phyloP scores from a whole-genome alignment of 176 grass and related monocot genomes.

The Elymus sibiricus region DNA sequence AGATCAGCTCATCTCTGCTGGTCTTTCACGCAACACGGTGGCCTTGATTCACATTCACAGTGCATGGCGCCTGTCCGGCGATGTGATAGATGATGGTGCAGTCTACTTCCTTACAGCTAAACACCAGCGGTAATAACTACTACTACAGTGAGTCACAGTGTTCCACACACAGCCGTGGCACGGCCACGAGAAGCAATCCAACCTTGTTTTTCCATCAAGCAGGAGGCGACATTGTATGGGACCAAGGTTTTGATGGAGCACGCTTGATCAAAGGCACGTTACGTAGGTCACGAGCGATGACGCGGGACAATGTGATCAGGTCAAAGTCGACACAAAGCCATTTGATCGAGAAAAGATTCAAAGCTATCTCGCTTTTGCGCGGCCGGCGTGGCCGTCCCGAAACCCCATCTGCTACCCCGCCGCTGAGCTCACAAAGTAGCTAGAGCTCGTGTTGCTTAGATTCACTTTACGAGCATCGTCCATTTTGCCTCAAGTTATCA shows the following conservation, averaged over 20 bases:
- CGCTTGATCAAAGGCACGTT: constrained; percentile 20
- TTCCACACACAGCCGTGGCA: too few species aligned
- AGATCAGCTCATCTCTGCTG: not conserved
- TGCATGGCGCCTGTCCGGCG: not conserved
- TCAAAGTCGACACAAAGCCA: constrained; percentile 18
- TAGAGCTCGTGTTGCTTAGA: not conserved
- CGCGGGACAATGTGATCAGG: not conserved
- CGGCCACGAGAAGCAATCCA: not conserved
- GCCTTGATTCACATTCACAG: not conserved
- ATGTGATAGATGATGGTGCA: not conserved
- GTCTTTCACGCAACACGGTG: not conserved
- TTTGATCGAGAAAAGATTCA: not conserved
- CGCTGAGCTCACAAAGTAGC: constrained; percentile 12
- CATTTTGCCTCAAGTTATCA: constrained; percentile 21
- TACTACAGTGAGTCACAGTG: not conserved
- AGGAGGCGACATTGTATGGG: not conserved
- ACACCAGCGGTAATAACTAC: not conserved
- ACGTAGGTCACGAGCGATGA: not conserved
- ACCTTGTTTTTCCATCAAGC: not conserved
- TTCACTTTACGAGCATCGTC: constrained; percentile 34
- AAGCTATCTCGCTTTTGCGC: constrained; percentile 7
- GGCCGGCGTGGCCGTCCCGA: constrained; percentile 34
- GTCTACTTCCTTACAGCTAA: not conserved
- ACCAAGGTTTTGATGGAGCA: not conserved
- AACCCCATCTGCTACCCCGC: not conserved